Evolutionary conservation across 495 filamentous ascomycete genomes (phyloP), one percentile per base, ranked within the genome.

Genomic region (Staphylotrichum longicolle): DNA sequence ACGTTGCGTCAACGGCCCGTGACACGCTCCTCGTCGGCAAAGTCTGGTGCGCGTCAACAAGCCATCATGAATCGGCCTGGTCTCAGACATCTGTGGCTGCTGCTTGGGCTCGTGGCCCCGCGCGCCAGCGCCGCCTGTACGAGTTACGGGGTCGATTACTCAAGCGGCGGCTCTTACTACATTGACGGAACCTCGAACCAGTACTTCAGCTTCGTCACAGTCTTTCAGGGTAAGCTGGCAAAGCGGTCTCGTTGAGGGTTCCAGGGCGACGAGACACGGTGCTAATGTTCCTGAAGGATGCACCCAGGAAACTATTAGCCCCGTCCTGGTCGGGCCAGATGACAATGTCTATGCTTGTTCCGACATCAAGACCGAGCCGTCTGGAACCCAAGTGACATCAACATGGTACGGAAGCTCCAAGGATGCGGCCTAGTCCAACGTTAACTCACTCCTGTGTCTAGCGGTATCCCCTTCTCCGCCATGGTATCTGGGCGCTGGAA

Each of bases 101-200:
- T 68, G 27, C 39, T 70, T 47, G 56, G 61, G 9, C 35, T 72
- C 54, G 52, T 77, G 39, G 58, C 63, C 39, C 39, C 69, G n/a
- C 62, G 67, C 15, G 70, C 63, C 33, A 58, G 65, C 41, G 74
- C 76, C 40, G 68, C 66, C 7, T 78, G 76, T 51, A 65, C 68
- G 10, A 75, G 72, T 59, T 78, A 75, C 53, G 76, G 76, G 5
- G 73, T 78, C 44, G 74, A 78, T 47, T 78, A 74, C 45, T 67
- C 74, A 53, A 77, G 74, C 50, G 75, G 75, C 3, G 76, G 76
- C 5, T 62, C 69, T 11, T 78, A 78, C 56, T 70, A 77, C 58
- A 75, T 78, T 45, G 76, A 78, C 56, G 45, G 63, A 3, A 58
- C 74, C 4, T 78, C 75, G 30, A 74, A 72, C 51, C 70, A 75